Evolutionary conservation across 1,284 basidiomycete genomes (phyloP).

Genomic region (Puccinia sorghi): DNA sequence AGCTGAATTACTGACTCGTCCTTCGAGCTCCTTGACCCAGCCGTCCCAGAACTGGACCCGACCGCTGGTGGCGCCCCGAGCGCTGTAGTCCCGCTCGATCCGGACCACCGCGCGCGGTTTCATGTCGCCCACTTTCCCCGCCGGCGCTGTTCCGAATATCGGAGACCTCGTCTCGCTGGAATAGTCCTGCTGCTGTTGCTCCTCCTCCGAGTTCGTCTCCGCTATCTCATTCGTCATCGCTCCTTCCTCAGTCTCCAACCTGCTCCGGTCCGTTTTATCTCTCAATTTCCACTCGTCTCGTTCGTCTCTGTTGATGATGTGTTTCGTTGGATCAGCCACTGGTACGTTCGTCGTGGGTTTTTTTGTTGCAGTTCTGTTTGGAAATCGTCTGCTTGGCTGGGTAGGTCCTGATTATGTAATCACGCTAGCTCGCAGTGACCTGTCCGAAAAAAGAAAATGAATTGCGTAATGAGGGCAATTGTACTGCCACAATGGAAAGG

Average conservation of each 20-base stretch:
- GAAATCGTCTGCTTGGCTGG: background rate
- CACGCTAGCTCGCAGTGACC: too few species aligned
- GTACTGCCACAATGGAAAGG: too few species aligned
- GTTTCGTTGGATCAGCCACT: too few species aligned
- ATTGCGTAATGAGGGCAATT: too few species aligned
- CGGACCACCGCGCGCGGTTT: slow-evolving; percentile 56
- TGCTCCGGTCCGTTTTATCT: background rate
- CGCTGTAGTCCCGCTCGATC: slow-evolving; percentile 61
- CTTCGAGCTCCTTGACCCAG: slow-evolving; percentile 61
- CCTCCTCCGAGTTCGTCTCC: slow-evolving; percentile 18
- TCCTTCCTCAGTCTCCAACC: background rate
- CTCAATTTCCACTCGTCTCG: too few species aligned
- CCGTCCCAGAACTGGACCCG: slow-evolving; percentile 60
- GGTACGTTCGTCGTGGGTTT: too few species aligned
- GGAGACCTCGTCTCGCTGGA: background rate
- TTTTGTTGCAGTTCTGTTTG: too few species aligned
- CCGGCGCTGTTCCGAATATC: slow-evolving; percentile 34
- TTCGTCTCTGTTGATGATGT: too few species aligned
- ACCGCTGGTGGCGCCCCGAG: slow-evolving; percentile 53
- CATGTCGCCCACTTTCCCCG: slow-evolving; percentile 27
- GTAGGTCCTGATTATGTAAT: too few species aligned
- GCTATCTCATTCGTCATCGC: slow-evolving; percentile 15
- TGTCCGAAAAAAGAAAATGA: too few species aligned
- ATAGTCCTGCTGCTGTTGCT: slow-evolving; percentile 4
- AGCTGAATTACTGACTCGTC: slow-evolving; percentile 59